Conservation (phyloP, 2,329 filamentous ascomycete genomes). For the Blastomyces parvus region DNA sequence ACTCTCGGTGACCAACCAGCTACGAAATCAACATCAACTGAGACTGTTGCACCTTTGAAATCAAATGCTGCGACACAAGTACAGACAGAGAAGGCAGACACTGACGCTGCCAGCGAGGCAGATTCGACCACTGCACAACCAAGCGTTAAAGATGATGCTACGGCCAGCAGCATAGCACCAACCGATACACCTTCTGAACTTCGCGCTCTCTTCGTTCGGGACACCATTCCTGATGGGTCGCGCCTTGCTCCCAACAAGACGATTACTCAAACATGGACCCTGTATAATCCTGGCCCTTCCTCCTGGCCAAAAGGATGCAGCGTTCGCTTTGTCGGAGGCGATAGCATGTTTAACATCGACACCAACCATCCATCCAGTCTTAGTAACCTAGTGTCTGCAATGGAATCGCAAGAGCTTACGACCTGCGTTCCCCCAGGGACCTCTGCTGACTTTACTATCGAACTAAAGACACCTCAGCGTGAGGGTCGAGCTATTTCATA, state of each 20-base stretch:
- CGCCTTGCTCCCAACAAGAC: conserved; percentile 58
- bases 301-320: conserved; percentile 84
- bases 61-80: conserved; percentile 52
- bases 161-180: conserved; percentile 19
- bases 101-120: background rate
- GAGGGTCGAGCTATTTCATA: conserved; percentile 81
- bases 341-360: conserved; percentile 92
- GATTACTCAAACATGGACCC: conserved; percentile 85
- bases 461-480: conserved; percentile 69
- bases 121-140: background rate
- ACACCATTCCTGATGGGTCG: conserved; percentile 71
- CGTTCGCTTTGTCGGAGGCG: conserved; percentile 84
- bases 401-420: conserved; percentile 69
- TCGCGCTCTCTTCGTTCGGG: conserved; percentile 63
- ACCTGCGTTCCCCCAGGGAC: conserved; percentile 62
- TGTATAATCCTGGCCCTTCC: conserved; percentile 70
- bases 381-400: conserved; percentile 64
- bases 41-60: conserved; percentile 38
- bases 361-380: conserved; percentile 69
- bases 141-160: conserved; percentile 16
- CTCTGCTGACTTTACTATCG: conserved; percentile 69
- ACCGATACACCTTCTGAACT: conserved; percentile 34
- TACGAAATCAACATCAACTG: conserved; percentile 43
- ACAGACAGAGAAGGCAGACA: conserved; percentile 50
- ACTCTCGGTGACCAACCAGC: conserved; percentile 58